Conservation (phyloP, 192 early-diverging fungal species). For the Lunasporangiospora selenospora region DNA sequence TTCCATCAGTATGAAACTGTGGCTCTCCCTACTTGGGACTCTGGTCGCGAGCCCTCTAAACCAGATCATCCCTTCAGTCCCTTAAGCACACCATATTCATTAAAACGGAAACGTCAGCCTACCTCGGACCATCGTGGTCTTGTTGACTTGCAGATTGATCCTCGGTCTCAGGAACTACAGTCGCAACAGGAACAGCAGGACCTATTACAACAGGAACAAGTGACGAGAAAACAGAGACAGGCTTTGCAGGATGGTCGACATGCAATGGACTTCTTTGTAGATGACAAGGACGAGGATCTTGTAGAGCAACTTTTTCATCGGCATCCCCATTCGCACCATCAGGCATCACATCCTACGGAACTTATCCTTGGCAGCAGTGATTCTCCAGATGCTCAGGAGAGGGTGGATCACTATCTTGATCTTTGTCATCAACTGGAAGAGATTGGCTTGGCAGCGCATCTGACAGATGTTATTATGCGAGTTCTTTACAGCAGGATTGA, state of each 20-base stretch:
- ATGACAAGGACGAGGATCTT: slow-evolving; percentile 29
- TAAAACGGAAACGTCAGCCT: too few species aligned
- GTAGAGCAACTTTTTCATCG: slow-evolving; percentile 32
- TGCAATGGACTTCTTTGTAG: slow-evolving; percentile 38
- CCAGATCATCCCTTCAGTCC: too few species aligned
- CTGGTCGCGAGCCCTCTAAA: too few species aligned
- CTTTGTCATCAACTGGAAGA: slow-evolving; percentile 30
- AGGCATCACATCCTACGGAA: too few species aligned
- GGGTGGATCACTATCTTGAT: neutral
- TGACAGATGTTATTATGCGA: slow-evolving; percentile 30
- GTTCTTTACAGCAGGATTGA: slow-evolving; percentile 30
- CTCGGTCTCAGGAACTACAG: too few species aligned
- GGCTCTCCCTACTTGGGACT: too few species aligned
- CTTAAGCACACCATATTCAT: too few species aligned
- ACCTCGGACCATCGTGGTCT: too few species aligned
- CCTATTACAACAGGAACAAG: too few species aligned
- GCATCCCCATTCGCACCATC: too few species aligned
- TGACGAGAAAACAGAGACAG: slow-evolving; percentile 28
- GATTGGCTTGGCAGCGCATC: slow-evolving; percentile 23
- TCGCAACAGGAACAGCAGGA: neutral
- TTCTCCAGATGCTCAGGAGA: neutral
- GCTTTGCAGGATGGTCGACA: slow-evolving; percentile 35
- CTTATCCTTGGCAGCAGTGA: too few species aligned
- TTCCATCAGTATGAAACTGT: slow-evolving; percentile 28
- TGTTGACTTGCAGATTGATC: too few species aligned